Percentiles rank a stretch among this genome's conserved stretches.
phyloP scores from a whole-genome alignment of 345 rosid species.

The Crucihimalaya himalaica region DNA sequence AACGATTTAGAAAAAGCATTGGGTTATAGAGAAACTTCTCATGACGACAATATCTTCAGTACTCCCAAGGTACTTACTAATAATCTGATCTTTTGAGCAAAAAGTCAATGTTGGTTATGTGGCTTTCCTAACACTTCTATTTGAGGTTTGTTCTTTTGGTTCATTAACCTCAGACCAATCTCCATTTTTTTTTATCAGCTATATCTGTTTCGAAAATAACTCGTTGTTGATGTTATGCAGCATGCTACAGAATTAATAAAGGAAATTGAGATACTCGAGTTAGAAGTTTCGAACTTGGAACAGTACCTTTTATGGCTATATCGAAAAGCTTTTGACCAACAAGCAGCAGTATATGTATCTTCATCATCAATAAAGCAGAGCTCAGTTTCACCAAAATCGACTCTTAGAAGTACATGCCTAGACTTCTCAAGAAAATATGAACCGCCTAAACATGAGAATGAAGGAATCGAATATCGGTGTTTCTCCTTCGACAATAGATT shows the following conservation, averaged over 20 bases:
- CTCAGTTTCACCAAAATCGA: no score
- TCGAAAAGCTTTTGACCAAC: conserved; percentile 82
- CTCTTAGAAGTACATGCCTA: no score
- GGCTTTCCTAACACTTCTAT: no score
- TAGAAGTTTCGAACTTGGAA: conserved; percentile 86
- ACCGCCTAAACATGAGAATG: neutral
- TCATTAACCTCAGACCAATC: no score
- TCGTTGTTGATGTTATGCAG: conserved; percentile 39
- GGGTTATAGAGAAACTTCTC: conserved; percentile 57
- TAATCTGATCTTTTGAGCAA: neutral
- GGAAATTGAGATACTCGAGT: conserved; percentile 77
- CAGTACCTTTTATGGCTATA: conserved; percentile 84
- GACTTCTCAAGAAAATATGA: no score
- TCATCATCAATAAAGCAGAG: conserved; percentile 28
- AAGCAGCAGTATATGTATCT: conserved; percentile 49
- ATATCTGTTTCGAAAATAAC: neutral
- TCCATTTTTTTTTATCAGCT: no score
- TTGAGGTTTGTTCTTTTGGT: no score
- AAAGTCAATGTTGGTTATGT: neutral
- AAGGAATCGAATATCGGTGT: conserved; percentile 13
- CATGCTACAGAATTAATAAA: conserved; percentile 75
- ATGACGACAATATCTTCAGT: conserved; percentile 40
- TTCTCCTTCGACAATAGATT: conserved; percentile 16
- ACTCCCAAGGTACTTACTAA: conserved; percentile 29
- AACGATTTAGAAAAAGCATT: conserved; percentile 72